Conservation (phyloP, 2,329 filamentous ascomycete species). For the Endocalyx cinctus region DNA sequence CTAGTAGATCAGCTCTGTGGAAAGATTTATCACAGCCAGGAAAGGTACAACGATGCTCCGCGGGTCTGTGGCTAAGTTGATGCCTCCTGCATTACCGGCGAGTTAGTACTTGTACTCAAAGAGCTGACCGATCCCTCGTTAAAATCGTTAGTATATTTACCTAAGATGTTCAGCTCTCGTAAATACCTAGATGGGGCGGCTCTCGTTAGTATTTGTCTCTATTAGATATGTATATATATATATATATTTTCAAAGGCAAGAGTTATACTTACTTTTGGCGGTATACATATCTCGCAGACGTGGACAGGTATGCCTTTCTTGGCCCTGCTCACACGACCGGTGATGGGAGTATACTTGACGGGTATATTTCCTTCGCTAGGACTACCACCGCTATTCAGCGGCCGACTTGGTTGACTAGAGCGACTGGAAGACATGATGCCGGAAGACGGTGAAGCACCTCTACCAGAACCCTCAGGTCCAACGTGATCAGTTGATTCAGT, state of each 20-base stretch:
- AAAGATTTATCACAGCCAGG: slow-evolving; percentile 54
- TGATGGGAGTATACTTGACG: slow-evolving; percentile 52
- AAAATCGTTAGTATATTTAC: slow-evolving; percentile 38
- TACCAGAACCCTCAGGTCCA: slow-evolving; percentile 27
- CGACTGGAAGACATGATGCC: slow-evolving; percentile 21
- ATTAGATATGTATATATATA: too few species aligned
- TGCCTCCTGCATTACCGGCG: too few species aligned
- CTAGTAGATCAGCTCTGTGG: slow-evolving; percentile 54
- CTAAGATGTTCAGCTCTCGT: slow-evolving; percentile 59
- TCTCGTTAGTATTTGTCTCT: slow-evolving; percentile 4
- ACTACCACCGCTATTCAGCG: slow-evolving; percentile 33
- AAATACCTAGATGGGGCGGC: slow-evolving; percentile 45
- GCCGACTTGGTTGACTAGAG: slow-evolving; percentile 34
- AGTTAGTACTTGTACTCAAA: too few species aligned
- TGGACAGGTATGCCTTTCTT: slow-evolving; percentile 58
- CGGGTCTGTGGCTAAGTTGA: slow-evolving; percentile 54
- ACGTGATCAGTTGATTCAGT: slow-evolving; percentile 46
- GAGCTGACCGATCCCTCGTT: too few species aligned
- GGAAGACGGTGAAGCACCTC: slow-evolving; percentile 27
- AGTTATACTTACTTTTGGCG: slow-evolving; percentile 41
- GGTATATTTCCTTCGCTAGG: slow-evolving; percentile 31
- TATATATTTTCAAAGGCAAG: too few species aligned
- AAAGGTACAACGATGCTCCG: slow-evolving; percentile 46
- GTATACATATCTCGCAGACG: slow-evolving; percentile 47
- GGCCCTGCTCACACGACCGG: slow-evolving; percentile 51